phyloP scores from a whole-genome alignment of 148 eudicot species.

The Bassia scoparia region DNA sequence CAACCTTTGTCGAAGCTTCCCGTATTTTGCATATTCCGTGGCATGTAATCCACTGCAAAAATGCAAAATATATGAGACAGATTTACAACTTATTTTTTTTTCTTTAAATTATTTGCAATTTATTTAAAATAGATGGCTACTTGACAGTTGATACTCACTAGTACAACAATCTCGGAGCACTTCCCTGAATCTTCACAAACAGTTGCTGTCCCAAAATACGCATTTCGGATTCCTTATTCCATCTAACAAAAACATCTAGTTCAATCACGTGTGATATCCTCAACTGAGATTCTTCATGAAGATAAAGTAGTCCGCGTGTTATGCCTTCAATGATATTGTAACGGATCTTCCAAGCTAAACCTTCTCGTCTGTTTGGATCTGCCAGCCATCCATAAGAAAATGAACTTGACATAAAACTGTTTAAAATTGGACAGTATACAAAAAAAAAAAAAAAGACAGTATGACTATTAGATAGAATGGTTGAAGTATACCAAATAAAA shows the following conservation, averaged over 20 bases:
- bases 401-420: not conserved
- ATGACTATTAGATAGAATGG: not conserved
- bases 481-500: constrained; percentile 29
- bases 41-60: constrained; percentile 57
- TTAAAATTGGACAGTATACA: not conserved
- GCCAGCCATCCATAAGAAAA: not conserved
- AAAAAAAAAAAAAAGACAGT: not conserved
- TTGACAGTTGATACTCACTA: constrained; percentile 10
- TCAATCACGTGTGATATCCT: constrained; percentile 39
- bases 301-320: constrained; percentile 39
- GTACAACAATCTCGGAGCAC: constrained; percentile 32
- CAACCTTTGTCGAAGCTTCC: constrained; percentile 43
- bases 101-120: not conserved
- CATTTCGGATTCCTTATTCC: constrained; percentile 32
- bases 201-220: constrained; percentile 40
- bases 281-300: constrained; percentile 36
- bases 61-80: not conserved
- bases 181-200: constrained; percentile 23
- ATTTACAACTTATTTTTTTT: too few species aligned
- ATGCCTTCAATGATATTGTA: constrained; percentile 41
- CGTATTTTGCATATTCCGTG: constrained; percentile 46
- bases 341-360: constrained; percentile 38
- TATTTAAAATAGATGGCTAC: too few species aligned
- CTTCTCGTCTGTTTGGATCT: constrained; percentile 24
- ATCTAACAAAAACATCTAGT: constrained; percentile 33